Evolutionary conservation across 305 asterid genomes (phyloP).

Genomic region (Stenogyne calaminthoides): DNA sequence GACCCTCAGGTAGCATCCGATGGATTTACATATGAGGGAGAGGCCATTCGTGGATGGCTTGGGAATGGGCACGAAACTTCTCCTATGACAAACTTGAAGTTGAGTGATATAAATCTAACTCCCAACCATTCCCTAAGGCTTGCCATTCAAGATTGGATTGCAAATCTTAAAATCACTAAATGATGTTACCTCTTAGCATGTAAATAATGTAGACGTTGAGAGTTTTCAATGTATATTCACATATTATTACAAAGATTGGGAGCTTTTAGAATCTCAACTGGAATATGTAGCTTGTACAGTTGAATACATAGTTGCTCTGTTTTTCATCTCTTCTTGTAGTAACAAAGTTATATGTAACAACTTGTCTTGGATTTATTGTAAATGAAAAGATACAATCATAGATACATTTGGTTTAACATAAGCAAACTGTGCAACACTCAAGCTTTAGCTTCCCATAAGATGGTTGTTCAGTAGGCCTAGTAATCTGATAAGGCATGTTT

Average conservation of each 20-base stretch:
- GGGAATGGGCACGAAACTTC: conserved; percentile 69
- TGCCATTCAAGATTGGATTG: conserved; percentile 81
- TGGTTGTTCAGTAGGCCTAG: not conserved
- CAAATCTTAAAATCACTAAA: conserved; percentile 35
- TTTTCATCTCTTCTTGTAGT: not conserved
- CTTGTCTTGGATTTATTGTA: conserved; percentile 3
- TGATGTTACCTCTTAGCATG: conserved; percentile 16
- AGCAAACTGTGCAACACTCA: conserved; percentile 8
- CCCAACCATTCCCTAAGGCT: conserved; percentile 68
- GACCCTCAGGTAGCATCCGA: conserved; percentile 92
- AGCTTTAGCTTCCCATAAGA: not conserved
- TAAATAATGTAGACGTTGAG: conserved; percentile 16
- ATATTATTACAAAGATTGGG: no score
- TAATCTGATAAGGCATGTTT: not conserved
- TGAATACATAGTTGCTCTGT: not conserved
- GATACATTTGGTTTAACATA: conserved; percentile 10
- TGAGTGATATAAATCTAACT: conserved; percentile 52
- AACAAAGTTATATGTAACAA: not conserved
- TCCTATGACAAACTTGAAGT: conserved; percentile 82
- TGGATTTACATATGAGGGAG: conserved; percentile 91
- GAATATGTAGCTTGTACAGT: not conserved
- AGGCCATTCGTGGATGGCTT: conserved; percentile 78
- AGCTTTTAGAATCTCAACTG: not conserved
- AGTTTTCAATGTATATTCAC: not conserved
- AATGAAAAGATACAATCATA: not conserved